A percentile compares a stretch with the other conserved stretches of the same genome.
Conservation (phyloP, 768 basidiomycete genomes). For the Royoungia palumana region DNA sequence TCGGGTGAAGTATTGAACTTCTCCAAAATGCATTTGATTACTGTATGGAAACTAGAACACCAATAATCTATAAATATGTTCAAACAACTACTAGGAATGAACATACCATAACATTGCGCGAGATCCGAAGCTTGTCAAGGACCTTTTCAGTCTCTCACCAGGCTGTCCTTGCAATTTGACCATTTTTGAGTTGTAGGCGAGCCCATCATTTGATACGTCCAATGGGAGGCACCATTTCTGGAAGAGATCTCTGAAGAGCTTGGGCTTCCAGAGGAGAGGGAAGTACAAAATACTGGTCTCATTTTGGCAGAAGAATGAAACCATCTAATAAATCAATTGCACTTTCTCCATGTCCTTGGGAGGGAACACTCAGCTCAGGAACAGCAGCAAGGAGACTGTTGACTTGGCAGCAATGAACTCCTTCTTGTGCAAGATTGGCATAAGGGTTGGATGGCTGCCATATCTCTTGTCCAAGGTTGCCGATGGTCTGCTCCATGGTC, state of each 20-base stretch:
- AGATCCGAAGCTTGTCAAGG: not conserved
- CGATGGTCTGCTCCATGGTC: slow-evolving; percentile 29
- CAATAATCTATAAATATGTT: not conserved
- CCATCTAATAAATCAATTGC: not conserved
- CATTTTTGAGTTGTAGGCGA: slow-evolving; percentile 18
- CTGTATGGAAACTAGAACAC: not conserved
- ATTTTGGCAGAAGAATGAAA: not conserved
- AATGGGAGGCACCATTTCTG: not conserved
- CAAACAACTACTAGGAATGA: too few species aligned
- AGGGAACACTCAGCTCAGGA: not conserved
- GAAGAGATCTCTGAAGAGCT: not conserved
- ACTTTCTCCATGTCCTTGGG: not conserved
- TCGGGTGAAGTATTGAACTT: slow-evolving; percentile 20
- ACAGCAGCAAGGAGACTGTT: not conserved
- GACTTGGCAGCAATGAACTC: not conserved
- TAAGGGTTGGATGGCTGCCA: slow-evolving; percentile 13
- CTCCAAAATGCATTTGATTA: slow-evolving; percentile 5
- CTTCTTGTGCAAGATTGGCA: not conserved
- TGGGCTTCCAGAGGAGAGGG: not conserved
- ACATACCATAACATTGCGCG: slow-evolving; percentile 19
- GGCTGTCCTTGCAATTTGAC: slow-evolving; percentile 18
- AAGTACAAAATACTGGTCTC: not conserved
- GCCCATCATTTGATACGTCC: slow-evolving; percentile 9
- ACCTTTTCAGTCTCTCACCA: not conserved
- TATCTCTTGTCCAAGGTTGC: too few species aligned